These are phyloP conservation scores for Furcasterigmium sp. DNA, from an alignment of 2,329 filamentous ascomycete genomes.

Conservation along the genomic window DNA sequence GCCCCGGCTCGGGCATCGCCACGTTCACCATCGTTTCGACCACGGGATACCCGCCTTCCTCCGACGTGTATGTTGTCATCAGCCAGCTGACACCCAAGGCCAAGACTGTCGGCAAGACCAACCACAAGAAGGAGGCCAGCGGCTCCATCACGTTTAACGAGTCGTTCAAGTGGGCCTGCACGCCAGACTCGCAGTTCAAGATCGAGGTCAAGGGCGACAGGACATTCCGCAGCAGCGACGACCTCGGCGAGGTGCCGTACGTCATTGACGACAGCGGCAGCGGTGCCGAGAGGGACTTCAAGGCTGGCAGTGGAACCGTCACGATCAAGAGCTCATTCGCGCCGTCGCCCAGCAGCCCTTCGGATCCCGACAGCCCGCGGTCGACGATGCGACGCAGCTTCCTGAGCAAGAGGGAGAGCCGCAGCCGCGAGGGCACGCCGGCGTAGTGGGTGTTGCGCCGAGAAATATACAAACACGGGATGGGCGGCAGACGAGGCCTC, in stretches of 20 bases:
- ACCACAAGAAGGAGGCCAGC: conserved; percentile 70
- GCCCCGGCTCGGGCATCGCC: conserved; percentile 67
- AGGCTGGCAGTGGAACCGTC: conserved; percentile 68
- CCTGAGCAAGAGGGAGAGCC: conserved; percentile 47
- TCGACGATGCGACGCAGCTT: conserved; percentile 46
- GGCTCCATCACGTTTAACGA: conserved; percentile 70
- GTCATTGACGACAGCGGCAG: conserved; percentile 78
- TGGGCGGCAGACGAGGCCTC: too few relatives aligned
- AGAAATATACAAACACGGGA: too few relatives aligned
- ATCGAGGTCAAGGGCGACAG: conserved; percentile 80
- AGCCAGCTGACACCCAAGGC: conserved; percentile 62
- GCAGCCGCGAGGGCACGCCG: conserved; percentile 35
- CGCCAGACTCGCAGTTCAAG: conserved; percentile 81
- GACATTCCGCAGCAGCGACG: conserved; percentile 76
- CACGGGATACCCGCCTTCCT: conserved; percentile 66
- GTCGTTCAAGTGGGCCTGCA: conserved; percentile 71
- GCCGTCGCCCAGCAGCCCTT: conserved; percentile 37
- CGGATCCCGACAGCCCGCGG: conserved; percentile 40
- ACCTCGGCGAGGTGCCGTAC: conserved; percentile 81
- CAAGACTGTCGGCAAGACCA: conserved; percentile 87
- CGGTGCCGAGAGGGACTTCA: conserved; percentile 66
- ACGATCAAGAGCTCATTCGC: conserved; percentile 69
- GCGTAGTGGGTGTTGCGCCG: conserved; percentile 1
- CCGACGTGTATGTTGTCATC: conserved; percentile 75
- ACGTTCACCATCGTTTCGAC: conserved; percentile 77